These are phyloP conservation scores for Fusarium sp. DNA, from an alignment of 2,329 filamentous ascomycete genomes.

Conservation along the genomic window DNA sequence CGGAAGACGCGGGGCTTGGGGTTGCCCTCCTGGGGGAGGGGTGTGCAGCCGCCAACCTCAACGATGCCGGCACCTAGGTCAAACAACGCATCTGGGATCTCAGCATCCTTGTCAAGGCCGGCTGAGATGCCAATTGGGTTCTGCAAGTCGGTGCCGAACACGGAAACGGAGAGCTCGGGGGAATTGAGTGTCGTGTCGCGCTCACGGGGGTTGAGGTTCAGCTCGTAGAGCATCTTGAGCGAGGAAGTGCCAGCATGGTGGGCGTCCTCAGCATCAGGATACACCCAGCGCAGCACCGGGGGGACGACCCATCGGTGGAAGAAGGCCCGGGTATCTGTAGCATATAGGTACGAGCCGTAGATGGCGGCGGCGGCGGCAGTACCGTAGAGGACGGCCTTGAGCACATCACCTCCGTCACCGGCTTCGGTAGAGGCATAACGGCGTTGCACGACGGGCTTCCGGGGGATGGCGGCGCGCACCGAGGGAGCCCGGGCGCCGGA, in stretches of 20 bases:
- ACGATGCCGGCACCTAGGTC: constrained; percentile 85
- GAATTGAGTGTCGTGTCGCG: constrained; percentile 59
- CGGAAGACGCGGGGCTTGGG: constrained; percentile 87
- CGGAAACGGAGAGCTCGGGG: constrained; percentile 51
- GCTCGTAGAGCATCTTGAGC: constrained; percentile 74
- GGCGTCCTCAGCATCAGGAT: constrained; percentile 86
- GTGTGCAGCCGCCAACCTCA: constrained; percentile 90
- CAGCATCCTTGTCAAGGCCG: constrained; percentile 92
- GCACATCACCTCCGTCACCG: constrained; percentile 40
- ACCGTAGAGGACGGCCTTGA: constrained; percentile 52
- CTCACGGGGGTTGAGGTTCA: constrained; percentile 83
- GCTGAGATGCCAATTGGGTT: constrained; percentile 97
- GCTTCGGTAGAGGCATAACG: constrained; percentile 49
- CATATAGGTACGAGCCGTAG: constrained; percentile 68
- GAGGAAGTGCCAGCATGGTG: constrained; percentile 78
- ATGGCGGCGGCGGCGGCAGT: constrained; percentile 53
- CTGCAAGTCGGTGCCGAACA: constrained; percentile 78
- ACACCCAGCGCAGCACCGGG: constrained; percentile 69
- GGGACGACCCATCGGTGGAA: constrained; percentile 73
- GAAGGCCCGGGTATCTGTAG: constrained; percentile 77
- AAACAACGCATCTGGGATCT: constrained; percentile 84
- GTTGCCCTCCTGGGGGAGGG: constrained; percentile 87
- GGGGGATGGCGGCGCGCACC: constrained; percentile 32
- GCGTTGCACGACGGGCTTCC: constrained; percentile 35
- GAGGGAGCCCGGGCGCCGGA: constrained; percentile 34